These are phyloP conservation scores for Oryza nivara DNA, from an alignment of 176 grass and related monocot species.

Conservation along the genomic window DNA sequence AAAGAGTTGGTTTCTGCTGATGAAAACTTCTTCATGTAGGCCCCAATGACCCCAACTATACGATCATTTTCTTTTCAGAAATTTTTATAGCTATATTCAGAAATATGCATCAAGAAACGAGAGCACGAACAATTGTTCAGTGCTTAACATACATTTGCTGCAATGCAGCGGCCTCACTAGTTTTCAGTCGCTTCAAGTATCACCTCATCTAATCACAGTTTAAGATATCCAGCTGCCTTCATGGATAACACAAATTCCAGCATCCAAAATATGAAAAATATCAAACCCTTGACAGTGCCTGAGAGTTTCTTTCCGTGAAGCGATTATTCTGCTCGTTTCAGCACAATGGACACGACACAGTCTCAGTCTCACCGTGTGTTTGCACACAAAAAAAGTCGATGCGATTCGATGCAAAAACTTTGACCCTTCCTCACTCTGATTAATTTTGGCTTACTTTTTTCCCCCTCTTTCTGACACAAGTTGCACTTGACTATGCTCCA, in stretches of 20 bases:
- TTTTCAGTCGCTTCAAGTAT: background rate
- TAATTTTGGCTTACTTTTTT: background rate
- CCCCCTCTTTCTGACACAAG: background rate
- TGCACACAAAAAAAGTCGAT: background rate
- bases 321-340: background rate
- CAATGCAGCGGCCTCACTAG: background rate
- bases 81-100: background rate
- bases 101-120: background rate
- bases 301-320: constrained; percentile 24
- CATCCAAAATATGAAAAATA: background rate
- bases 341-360: background rate
- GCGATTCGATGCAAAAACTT: background rate
- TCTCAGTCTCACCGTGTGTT: constrained; percentile 13
- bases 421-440: background rate
- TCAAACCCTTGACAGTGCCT: no score
- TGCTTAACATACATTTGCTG: background rate
- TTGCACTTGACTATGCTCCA: background rate
- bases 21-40: background rate
- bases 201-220: background rate
- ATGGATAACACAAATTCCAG: background rate
- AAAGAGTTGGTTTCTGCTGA: constrained; percentile 27
- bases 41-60: background rate
- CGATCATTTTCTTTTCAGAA: background rate
- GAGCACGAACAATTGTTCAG: no score
- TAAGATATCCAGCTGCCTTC: background rate